Base-by-base conservation (phyloP, 2,329 filamentous ascomycete genomes). In the Colletotrichum salicis region DNA sequence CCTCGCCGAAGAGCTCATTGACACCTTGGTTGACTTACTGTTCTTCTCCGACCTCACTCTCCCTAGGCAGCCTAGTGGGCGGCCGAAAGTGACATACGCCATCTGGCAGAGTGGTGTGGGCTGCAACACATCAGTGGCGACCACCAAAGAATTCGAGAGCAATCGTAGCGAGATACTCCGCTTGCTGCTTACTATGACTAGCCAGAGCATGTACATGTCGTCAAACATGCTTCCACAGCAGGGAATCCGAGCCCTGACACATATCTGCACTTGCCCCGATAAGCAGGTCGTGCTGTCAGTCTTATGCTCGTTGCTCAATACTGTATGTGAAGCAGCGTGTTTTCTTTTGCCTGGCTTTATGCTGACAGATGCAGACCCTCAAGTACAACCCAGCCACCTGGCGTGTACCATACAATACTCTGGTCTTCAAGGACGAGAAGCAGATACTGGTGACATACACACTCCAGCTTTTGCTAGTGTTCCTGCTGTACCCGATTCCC, bases 101-200 rank as follows among this genome's bases (percentile, higher is more conserved):
- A 98, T 99, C 79, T 99, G 96, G 96, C 95, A 98, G 84, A 98
- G 94, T 79, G 96, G 96, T 59, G 96, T 99, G 35, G 96, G 96
- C 15, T 98, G 96, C 85, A 97, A 97, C 81, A 94, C 93, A 19
- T 90, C 95, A 5, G 91, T 97, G 76, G 92, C 92, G 11, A 96
- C 95, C 4, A 98, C 92, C 64, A 97, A 94, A 80, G 95, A 98
- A 77, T 92, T 94, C 70, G 96, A 99, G 84, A 97, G 89, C 83
- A 98, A 98, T 81, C 90, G 96, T 71, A 95, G 93, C 75, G 96
- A 99, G 82, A 92, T 98, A 35, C 82, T 98, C 77, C 90, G 96
- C 27, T 85, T 99, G 69, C 88, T 99, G 52, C 86, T 99, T 75
- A 95, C 95, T 0, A 83, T 99, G 73, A 91, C 94, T 13, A 94